These are phyloP conservation scores for Saitozyma podzolica DNA, from an alignment of 768 basidiomycete species.

Conservation along the genomic window DNA sequence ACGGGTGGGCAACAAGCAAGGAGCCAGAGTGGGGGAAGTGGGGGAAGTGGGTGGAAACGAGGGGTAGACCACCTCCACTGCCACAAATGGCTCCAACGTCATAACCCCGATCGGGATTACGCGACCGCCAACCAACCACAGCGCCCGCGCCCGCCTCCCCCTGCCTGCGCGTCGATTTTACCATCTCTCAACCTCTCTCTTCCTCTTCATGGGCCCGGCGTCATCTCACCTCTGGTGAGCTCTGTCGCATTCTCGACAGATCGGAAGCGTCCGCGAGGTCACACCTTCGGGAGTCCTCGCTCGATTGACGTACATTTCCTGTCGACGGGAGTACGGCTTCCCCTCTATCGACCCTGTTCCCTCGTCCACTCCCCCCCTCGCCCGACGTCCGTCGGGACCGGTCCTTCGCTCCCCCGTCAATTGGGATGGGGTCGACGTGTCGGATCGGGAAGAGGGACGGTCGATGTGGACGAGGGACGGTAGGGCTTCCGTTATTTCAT, in stretches of 20 bases:
- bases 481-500: slow-evolving; percentile 49
- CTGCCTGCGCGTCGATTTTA: no score
- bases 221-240: slow-evolving; percentile 8
- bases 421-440: slow-evolving; percentile 16
- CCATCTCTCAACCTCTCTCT: slow-evolving; percentile 13
- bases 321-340: slow-evolving; percentile 49
- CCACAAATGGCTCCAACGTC: no score
- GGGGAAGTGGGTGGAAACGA: no score
- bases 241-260: slow-evolving; percentile 41
- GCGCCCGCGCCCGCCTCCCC: no score
- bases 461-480: slow-evolving; percentile 7
- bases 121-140: no score
- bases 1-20: no score
- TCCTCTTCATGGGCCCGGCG: slow-evolving; percentile 36
- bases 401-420: slow-evolving; percentile 18
- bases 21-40: no score
- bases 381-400: not conserved
- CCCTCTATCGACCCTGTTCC: slow-evolving; percentile 34
- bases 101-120: no score
- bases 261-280: slow-evolving; percentile 41
- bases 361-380: slow-evolving; percentile 4
- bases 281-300: not conserved
- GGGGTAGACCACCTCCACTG: no score
- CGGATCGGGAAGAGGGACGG: slow-evolving; percentile 9
- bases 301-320: slow-evolving; percentile 50